phyloP scores from a whole-genome alignment of 139 green algal genomes.

The Yamagishiella unicocca region DNA sequence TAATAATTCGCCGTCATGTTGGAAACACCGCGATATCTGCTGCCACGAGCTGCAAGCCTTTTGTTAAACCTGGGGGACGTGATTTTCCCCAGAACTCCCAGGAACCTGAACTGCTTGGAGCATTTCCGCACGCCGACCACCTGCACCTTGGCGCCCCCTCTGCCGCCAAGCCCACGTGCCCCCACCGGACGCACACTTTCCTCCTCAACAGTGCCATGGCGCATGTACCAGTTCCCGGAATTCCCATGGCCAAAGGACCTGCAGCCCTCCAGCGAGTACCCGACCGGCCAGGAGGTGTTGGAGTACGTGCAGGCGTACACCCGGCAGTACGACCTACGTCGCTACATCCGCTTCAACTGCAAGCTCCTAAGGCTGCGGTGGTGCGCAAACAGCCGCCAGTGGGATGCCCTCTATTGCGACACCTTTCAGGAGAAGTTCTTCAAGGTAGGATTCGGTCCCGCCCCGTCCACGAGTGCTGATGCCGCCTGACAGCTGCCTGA shows the following conservation, averaged over 20 bases:
- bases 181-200: no score
- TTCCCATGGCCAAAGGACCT: conserved; percentile 46
- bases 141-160: no score
- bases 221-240: conserved; percentile 27
- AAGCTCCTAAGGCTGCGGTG: conserved; percentile 38
- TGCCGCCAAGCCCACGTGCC: no score
- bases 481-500: no score
- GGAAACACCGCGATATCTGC: no score
- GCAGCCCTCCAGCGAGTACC: conserved; percentile 21
- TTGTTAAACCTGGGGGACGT: no score
- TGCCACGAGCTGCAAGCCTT: no score
- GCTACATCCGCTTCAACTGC: conserved; percentile 30
- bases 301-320: conserved; percentile 23
- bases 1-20: no score
- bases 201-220: neutral
- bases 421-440: conserved; percentile 16
- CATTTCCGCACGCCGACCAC: no score
- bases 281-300: conserved; percentile 31
- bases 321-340: conserved; percentile 3
- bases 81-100: no score
- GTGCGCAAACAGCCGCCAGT: neutral
- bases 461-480: no score
- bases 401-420: conserved; percentile 35
- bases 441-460: conserved; percentile 12
- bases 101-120: no score